Evolutionary conservation across 2,329 filamentous ascomycete genomes (phyloP).

Genomic region (Exophiala bonariae): DNA sequence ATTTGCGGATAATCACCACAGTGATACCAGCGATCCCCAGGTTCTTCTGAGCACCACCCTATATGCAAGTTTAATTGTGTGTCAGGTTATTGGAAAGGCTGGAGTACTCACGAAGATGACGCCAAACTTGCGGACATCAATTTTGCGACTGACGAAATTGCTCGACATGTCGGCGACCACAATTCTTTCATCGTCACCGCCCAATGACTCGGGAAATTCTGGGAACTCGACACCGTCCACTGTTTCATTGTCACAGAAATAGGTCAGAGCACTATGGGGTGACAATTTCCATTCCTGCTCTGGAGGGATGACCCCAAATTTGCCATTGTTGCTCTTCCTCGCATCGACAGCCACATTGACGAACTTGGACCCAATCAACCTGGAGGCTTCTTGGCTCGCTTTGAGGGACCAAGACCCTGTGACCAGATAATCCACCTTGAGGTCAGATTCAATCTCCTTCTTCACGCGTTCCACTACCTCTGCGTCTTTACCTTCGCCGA

Average conservation of each 20-base stretch:
- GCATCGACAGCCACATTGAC: conserved; percentile 78
- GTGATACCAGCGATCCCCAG: conserved; percentile 83
- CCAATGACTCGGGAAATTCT: conserved; percentile 65
- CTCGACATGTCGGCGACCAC: conserved; percentile 93
- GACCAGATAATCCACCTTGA: conserved; percentile 85
- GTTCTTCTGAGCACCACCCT: conserved; percentile 87
- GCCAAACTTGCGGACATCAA: conserved; percentile 77
- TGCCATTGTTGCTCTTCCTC: conserved; percentile 66
- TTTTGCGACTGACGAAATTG: conserved; percentile 80
- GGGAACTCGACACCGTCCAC: conserved; percentile 81
- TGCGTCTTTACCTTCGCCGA: conserved; percentile 47
- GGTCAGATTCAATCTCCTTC: conserved; percentile 65
- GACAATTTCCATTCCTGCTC: conserved; percentile 73
- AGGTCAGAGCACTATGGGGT: conserved; percentile 69
- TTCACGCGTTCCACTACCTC: conserved; percentile 60
- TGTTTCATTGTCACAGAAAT: conserved; percentile 93
- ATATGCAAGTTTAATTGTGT: conserved; percentile 8
- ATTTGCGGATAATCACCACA: conserved; percentile 80
- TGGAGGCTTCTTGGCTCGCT: conserved; percentile 77
- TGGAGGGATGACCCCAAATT: conserved; percentile 84
- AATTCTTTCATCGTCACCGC: conserved; percentile 65
- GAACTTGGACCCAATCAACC: conserved; percentile 71
- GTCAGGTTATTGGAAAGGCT: background rate
- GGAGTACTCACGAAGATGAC: conserved; percentile 70
- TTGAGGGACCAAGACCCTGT: conserved; percentile 92